These are phyloP conservation scores for Malus hybrid DNA, from an alignment of 331 rosid genomes.

Conservation along the genomic window DNA sequence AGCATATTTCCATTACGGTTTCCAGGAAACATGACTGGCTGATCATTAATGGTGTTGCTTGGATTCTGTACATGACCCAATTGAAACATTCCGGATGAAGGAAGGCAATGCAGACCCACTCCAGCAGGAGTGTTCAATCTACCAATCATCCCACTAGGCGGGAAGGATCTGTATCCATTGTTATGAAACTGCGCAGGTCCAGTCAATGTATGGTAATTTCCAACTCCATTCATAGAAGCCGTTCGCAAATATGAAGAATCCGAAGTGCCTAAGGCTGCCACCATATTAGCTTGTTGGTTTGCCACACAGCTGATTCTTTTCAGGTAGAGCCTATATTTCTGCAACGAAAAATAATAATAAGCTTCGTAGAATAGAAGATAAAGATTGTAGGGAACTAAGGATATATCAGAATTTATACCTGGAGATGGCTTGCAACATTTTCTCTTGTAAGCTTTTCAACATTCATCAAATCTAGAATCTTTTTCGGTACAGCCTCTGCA, in stretches of 20 bases:
- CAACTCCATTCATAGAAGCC: slow-evolving; percentile 49
- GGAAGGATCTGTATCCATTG: slow-evolving; percentile 52
- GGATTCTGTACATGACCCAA: slow-evolving; percentile 37
- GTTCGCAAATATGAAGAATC: slow-evolving; percentile 72
- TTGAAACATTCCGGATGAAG: slow-evolving; percentile 49
- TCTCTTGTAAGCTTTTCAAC: slow-evolving; percentile 94
- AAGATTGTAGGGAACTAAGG: slow-evolving; percentile 10
- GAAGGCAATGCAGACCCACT: slow-evolving; percentile 41
- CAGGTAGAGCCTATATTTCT: slow-evolving; percentile 93
- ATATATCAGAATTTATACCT: slow-evolving; percentile 41
- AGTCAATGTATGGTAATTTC: slow-evolving; percentile 41
- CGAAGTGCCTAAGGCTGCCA: slow-evolving; percentile 63
- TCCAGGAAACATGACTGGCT: slow-evolving; percentile 20
- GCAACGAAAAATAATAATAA: slow-evolving; percentile 25
- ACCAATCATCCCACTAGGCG: slow-evolving; percentile 60
- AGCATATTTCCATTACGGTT: slow-evolving; percentile 33
- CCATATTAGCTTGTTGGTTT: slow-evolving; percentile 92
- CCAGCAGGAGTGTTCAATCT: slow-evolving; percentile 69
- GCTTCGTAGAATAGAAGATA: slow-evolving; percentile 4
- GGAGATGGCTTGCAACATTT: slow-evolving; percentile 98
- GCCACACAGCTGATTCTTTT: slow-evolving; percentile 77
- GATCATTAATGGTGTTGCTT: slow-evolving; percentile 40
- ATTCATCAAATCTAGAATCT: slow-evolving; percentile 91
- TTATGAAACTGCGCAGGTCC: slow-evolving; percentile 60
- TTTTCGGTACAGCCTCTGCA: slow-evolving; percentile 98